Evolutionary conservation across 352 stramenopile genomes (phyloP).

Genomic region (Phytophthora chlamydospora): DNA sequence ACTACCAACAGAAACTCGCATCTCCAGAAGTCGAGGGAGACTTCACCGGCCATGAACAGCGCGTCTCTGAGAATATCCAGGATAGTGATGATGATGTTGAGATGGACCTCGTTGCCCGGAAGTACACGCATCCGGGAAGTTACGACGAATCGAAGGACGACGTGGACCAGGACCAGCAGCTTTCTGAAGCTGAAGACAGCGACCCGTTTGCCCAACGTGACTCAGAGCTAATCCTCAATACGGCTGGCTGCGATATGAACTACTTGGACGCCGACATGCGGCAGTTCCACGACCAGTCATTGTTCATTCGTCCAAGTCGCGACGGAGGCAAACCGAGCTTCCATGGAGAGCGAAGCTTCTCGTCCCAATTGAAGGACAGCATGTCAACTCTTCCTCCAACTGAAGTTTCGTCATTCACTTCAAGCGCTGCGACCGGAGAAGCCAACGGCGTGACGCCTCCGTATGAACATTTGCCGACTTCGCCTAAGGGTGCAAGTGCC

Average conservation of each 20-base stretch:
- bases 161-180: slow-evolving; percentile 12
- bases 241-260: slow-evolving; percentile 59
- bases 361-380: slow-evolving; percentile 18
- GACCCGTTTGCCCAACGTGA: slow-evolving; percentile 43
- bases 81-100: slow-evolving; percentile 6
- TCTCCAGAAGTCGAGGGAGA: slow-evolving; percentile 1
- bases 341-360: slow-evolving; percentile 20
- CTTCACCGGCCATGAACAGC: slow-evolving; percentile 3
- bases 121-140: slow-evolving; percentile 17
- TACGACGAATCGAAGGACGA: slow-evolving; percentile 15
- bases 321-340: slow-evolving; percentile 21
- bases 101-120: slow-evolving; percentile 10
- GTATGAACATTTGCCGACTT: slow-evolving; percentile 31
- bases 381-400: slow-evolving; percentile 2
- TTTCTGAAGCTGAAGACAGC: slow-evolving; percentile 8
- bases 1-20: slow-evolving; percentile 7
- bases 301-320: slow-evolving; percentile 40
- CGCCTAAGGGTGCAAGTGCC: slow-evolving; percentile 10
- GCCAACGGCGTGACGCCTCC: slow-evolving; percentile 10
- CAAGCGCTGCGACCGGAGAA: slow-evolving; percentile 5
- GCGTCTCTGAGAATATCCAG: slow-evolving; percentile 3
- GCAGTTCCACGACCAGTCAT: slow-evolving; percentile 69
- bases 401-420: neutral
- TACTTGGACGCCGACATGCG: slow-evolving; percentile 76
- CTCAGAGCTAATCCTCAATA: slow-evolving; percentile 55